phyloP scores from a whole-genome alignment of 305 asterid species.

The Fraxinus floribunda region DNA sequence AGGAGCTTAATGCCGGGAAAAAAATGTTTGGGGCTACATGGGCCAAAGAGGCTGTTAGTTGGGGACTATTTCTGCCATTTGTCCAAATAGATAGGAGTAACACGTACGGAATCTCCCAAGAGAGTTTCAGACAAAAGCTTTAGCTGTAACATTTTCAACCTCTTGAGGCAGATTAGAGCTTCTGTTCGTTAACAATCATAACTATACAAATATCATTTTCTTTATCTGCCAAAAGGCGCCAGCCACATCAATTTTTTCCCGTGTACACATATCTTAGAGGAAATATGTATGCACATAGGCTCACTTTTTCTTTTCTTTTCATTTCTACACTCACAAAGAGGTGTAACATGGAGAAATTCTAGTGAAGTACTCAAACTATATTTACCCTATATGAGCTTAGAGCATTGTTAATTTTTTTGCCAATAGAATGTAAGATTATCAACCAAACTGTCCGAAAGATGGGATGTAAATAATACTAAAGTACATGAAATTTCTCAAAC shows the following conservation, averaged over 20 bases:
- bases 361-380: not conserved
- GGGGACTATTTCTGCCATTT: not conserved
- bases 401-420: not conserved
- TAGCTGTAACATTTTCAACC: not conserved
- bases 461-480: not conserved
- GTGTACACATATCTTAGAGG: not conserved
- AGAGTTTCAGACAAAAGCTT: not conserved
- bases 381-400: not conserved
- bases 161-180: not conserved
- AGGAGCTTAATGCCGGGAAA: not conserved
- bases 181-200: not conserved
- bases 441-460: not conserved
- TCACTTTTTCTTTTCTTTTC: not conserved
- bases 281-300: not conserved
- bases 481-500: not conserved
- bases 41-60: not conserved
- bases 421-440: not conserved
- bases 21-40: not conserved
- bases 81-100: not conserved
- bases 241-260: not conserved
- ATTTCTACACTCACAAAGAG: not conserved
- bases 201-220: not conserved
- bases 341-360: not conserved
- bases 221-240: not conserved
- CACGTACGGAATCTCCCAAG: not conserved